Percentiles rank a stretch among this genome's conserved stretches.
Conservation (phyloP, 805 yeast genomes). For the Yamadazyma paraphyllophila region DNA sequence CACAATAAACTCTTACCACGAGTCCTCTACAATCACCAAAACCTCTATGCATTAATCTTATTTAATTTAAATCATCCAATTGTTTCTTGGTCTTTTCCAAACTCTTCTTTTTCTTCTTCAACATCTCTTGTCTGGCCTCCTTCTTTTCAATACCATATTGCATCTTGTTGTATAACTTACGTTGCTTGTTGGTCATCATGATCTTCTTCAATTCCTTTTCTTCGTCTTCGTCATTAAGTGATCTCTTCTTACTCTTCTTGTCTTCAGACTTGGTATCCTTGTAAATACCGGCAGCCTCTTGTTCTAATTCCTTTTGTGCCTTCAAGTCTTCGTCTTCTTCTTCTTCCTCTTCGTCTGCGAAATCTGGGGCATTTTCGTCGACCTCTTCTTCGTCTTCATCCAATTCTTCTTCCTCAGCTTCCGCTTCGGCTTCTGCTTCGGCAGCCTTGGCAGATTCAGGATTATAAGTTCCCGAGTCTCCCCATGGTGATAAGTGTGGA, state of each 20-base stretch:
- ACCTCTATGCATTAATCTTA: constrained; percentile 4
- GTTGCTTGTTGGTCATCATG: constrained; percentile 97
- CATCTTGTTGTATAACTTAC: constrained; percentile 91
- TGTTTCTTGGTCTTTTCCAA: constrained; percentile 60
- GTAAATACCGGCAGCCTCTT: constrained; percentile 74
- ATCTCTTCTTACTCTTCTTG: constrained; percentile 42
- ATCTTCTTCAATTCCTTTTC: constrained; percentile 91
- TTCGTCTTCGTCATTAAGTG: constrained; percentile 51
- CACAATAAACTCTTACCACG: too few relatives aligned
- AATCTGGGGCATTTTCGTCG: constrained; percentile 34
- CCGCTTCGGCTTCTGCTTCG: constrained; percentile 38
- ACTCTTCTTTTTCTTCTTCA: constrained; percentile 67
- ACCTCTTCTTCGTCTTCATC: constrained; percentile 51
- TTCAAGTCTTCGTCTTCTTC: constrained; percentile 58
- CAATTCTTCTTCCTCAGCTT: constrained; percentile 47
- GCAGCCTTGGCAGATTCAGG: constrained; percentile 62
- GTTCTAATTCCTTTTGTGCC: constrained; percentile 83
- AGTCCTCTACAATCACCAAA: background rate
- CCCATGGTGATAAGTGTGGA: constrained; percentile 99
- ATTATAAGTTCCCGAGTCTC: constrained; percentile 87
- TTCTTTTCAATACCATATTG: constrained; percentile 85
- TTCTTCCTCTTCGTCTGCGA: constrained; percentile 49
- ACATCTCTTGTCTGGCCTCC: constrained; percentile 67
- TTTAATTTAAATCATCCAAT: constrained; percentile 20
- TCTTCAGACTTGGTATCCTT: constrained; percentile 30